Base-by-base conservation (phyloP, 768 basidiomycete species). In the Sporobolomyces pararoseus region DNA sequence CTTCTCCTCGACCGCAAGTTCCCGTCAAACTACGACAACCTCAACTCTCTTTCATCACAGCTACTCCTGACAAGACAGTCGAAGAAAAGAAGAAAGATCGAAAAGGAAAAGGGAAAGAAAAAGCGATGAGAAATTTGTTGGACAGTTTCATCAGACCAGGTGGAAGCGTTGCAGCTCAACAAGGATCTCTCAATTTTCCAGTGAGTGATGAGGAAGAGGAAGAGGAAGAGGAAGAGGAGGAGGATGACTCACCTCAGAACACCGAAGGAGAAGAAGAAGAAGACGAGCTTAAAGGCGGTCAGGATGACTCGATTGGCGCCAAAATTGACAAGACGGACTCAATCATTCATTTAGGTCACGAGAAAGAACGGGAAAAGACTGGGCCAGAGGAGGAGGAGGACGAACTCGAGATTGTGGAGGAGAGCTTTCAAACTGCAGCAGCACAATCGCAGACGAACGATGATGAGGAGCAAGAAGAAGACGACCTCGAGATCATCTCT, bases 121-220 rank as follows among this genome's bases (percentile, higher is more conserved):
- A 63, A 67, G 68, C 19, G 29, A 23, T 58, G 23, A 31, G 58
- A 29, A 32, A 32, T 70, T 65, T 35, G 12, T n/a, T n/a, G n/a
- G n/a, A n/a, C n/a, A n/a, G n/a, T n/a, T n/a, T n/a, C n/a, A n/a
- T 64, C 54, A 52, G 37, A 39, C 49, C 49, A 6, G 47, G 47
- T 3, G 32, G 55, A 29, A 16, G 49, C 21, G 16, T 37, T 25
- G 27, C 29, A 34, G 5, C 29, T 47, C 39, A 27, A 42, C 46
- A 27, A n/a, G 7, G 35, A n/a, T n/a, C n/a, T n/a, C n/a, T n/a
- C n/a, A n/a, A n/a, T n/a, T n/a, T n/a, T n/a, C n/a, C n/a, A n/a
- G n/a, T n/a, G 55, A 16, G n/a, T 35, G 58, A 32, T 37, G 47
- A 50, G 5, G 49, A 27, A 2, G 44, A 47, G 35, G 37, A 34